A percentile compares a stretch with the other conserved stretches of the same genome.
Evolutionary conservation across 1,139 yeast species (phyloP).

Genomic region (Taiozyma onychis): DNA sequence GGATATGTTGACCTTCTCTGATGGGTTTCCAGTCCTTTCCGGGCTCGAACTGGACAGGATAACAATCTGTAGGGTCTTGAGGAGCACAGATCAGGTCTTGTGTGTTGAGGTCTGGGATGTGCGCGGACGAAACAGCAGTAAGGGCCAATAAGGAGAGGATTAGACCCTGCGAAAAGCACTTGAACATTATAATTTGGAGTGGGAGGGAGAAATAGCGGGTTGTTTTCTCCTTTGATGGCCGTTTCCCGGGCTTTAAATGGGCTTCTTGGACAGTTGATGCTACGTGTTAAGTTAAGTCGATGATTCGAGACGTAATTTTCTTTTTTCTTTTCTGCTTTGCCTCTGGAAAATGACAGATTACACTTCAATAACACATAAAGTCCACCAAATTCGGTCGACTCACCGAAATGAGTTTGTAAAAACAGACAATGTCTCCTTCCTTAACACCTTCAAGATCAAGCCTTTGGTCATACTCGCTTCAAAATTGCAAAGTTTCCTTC

Average conservation of each 20-base stretch:
- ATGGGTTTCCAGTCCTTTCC: constrained; percentile 63
- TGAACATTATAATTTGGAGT: background rate
- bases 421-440: too few species aligned
- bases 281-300: background rate
- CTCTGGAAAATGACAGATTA: background rate
- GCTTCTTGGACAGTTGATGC: background rate
- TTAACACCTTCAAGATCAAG: too few species aligned
- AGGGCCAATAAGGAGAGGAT: background rate
- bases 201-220: background rate
- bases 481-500: too few species aligned
- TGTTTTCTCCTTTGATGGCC: background rate
- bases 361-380: background rate
- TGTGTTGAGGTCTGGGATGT: background rate
- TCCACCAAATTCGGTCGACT: too few species aligned
- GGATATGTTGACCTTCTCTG: constrained; percentile 63
- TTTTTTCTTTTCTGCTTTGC: background rate
- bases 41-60: constrained; percentile 58
- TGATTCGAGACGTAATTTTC: background rate
- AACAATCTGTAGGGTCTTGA: constrained; percentile 46
- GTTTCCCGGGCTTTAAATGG: background rate
- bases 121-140: background rate
- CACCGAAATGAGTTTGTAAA: too few species aligned
- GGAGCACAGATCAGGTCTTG: constrained; percentile 19
- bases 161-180: background rate
- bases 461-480: too few species aligned